These are phyloP conservation scores for Rhododendron ferrugineum DNA, from an alignment of 148 eudicot genomes.

Conservation along the genomic window DNA sequence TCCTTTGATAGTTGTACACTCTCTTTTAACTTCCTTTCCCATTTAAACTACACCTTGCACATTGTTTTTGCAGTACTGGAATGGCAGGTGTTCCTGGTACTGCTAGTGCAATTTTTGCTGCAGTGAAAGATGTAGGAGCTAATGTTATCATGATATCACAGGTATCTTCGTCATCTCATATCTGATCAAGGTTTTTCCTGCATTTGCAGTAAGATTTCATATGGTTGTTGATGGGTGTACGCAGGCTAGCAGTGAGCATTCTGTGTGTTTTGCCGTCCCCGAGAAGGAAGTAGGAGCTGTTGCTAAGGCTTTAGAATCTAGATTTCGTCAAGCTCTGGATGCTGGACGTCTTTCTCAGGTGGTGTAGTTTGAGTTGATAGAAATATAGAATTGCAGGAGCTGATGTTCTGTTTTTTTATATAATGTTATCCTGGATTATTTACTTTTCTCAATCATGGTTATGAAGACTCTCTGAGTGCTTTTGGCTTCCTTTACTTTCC, in stretches of 20 bases:
- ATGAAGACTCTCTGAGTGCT: background rate
- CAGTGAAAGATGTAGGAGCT: constrained; percentile 95
- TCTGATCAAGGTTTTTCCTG: background rate
- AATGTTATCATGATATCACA: constrained; percentile 98
- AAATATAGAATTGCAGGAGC: background rate
- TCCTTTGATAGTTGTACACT: background rate
- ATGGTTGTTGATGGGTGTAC: constrained; percentile 17
- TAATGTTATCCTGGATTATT: background rate
- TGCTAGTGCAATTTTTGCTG: constrained; percentile 81
- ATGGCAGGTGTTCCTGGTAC: constrained; percentile 99
- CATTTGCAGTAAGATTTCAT: background rate
- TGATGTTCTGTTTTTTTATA: background rate
- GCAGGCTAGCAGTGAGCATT: constrained; percentile 99
- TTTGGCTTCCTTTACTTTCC: background rate
- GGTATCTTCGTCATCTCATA: constrained; percentile 32
- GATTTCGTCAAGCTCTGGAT: constrained; percentile 81
- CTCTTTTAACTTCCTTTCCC: constrained; percentile 7
- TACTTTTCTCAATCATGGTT: background rate
- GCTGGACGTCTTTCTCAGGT: constrained; percentile 99
- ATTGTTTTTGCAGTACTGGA: constrained; percentile 65
- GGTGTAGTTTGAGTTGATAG: background rate
- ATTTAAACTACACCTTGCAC: constrained; percentile 11
- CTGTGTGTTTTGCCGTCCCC: constrained; percentile 97
- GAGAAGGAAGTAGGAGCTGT: constrained; percentile 91
- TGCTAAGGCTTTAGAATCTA: constrained; percentile 71